Evolutionary conservation across 108 stramenopile genomes (phyloP).

Genomic region (Poteriospumella lacustris): DNA sequence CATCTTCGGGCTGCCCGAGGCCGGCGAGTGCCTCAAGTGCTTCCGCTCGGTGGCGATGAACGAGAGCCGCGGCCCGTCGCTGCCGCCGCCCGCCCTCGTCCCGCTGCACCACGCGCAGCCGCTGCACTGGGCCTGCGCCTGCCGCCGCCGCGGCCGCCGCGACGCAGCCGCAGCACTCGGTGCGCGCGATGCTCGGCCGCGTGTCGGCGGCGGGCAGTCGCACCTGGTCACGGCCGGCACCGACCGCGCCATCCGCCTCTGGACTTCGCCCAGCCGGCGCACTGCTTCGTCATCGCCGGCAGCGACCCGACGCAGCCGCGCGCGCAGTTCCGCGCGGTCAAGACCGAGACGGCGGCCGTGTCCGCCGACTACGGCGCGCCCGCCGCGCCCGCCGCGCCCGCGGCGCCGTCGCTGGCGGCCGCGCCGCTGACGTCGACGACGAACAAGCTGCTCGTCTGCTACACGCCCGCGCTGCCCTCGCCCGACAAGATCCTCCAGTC

Average conservation of each 20-base stretch:
- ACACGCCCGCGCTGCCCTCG: background rate
- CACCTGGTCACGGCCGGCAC: conserved; percentile 19
- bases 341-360: too few species aligned
- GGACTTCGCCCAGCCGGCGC: conserved; percentile 5
- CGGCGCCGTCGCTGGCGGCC: background rate
- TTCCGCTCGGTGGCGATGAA: conserved; percentile 17
- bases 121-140: too few species aligned
- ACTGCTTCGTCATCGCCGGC: conserved; percentile 13
- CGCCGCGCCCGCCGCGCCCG: background rate
- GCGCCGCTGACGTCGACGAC: background rate
- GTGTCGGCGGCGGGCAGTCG: background rate
- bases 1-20: conserved; percentile 17
- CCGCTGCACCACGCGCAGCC: too few species aligned
- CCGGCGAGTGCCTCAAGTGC: conserved; percentile 20
- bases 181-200: conserved; percentile 2
- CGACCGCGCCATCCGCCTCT: background rate
- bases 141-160: too few species aligned
- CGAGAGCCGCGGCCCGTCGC: background rate
- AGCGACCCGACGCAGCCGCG: background rate
- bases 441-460: conserved; percentile 9
- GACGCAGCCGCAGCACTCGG: too few species aligned
- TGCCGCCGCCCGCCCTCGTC: too few species aligned
- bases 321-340: background rate
- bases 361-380: background rate
- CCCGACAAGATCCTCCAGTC: background rate